A percentile compares a stretch with the other conserved stretches of the same genome.
These are phyloP conservation scores for Tylopilus vinaceipallidus DNA, from an alignment of 768 basidiomycete species.

Conservation along the genomic window DNA sequence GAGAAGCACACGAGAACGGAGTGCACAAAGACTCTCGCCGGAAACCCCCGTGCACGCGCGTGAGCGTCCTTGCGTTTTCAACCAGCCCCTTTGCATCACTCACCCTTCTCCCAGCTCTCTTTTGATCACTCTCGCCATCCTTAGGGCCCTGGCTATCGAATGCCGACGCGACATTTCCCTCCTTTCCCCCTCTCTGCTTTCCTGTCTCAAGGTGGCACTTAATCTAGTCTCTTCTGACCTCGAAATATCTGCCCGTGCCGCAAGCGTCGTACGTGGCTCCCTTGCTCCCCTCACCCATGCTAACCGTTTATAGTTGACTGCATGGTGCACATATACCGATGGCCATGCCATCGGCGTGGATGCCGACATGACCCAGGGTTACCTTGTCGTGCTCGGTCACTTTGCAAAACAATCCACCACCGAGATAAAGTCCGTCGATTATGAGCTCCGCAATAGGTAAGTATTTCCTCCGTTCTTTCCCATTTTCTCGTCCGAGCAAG, in stretches of 20 bases:
- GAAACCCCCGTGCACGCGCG: constrained; percentile 79
- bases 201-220: constrained; percentile 59
- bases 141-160: constrained; percentile 80
- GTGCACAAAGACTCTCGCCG: constrained; percentile 60
- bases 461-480: background rate
- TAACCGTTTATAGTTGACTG: constrained; percentile 62
- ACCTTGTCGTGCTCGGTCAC: constrained; percentile 61
- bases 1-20: constrained; percentile 71
- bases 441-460: constrained; percentile 75
- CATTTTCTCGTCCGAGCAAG: background rate
- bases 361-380: constrained; percentile 61
- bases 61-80: constrained; percentile 39
- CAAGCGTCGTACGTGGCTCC: constrained; percentile 64
- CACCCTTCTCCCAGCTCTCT: constrained; percentile 50
- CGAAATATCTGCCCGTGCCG: constrained; percentile 74
- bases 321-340: constrained; percentile 91
- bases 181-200: constrained; percentile 66
- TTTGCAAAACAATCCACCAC: constrained; percentile 63
- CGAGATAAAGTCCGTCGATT: constrained; percentile 50
- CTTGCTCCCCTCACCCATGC: background rate
- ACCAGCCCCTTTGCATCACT: background rate
- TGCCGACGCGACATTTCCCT: constrained; percentile 82
- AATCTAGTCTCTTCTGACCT: constrained; percentile 59
- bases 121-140: constrained; percentile 79
- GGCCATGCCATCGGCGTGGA: constrained; percentile 82